These are phyloP conservation scores for Cephalotrichum gorgonifer DNA, from an alignment of 2,329 filamentous ascomycete species.

Conservation along the genomic window DNA sequence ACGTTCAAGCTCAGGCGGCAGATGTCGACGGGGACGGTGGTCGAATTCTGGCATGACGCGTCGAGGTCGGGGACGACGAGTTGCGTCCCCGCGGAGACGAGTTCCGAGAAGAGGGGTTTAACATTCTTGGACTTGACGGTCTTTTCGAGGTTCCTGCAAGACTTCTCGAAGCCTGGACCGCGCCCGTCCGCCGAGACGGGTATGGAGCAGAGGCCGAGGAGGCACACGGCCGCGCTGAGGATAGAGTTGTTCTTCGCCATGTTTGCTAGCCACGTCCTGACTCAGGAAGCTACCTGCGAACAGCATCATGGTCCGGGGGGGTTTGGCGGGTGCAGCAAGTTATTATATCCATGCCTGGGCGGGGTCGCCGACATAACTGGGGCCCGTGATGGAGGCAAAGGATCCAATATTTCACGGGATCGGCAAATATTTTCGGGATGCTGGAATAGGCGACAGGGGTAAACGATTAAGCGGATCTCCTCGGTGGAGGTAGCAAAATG, in stretches of 20 bases:
- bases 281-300: neutral
- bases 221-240: neutral
- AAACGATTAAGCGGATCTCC: too few species aligned
- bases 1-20: neutral
- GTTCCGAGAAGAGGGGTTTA: neutral
- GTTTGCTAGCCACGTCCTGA: neutral
- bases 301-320: too few species aligned
- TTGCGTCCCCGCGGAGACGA: neutral
- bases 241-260: neutral
- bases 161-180: neutral
- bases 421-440: too few species aligned
- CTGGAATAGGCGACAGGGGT: too few species aligned
- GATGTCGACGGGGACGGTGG: neutral
- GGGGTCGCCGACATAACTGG: too few species aligned
- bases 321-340: too few species aligned
- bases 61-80: neutral
- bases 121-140: neutral
- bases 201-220: neutral
- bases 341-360: too few species aligned
- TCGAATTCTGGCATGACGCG: neutral
- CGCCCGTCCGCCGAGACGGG: neutral
- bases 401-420: too few species aligned
- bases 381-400: too few species aligned
- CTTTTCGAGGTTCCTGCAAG: neutral
- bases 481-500: too few species aligned